Evolutionary conservation across 129 eudicot species (phyloP).

Genomic region (Flaveria bidentis): DNA sequence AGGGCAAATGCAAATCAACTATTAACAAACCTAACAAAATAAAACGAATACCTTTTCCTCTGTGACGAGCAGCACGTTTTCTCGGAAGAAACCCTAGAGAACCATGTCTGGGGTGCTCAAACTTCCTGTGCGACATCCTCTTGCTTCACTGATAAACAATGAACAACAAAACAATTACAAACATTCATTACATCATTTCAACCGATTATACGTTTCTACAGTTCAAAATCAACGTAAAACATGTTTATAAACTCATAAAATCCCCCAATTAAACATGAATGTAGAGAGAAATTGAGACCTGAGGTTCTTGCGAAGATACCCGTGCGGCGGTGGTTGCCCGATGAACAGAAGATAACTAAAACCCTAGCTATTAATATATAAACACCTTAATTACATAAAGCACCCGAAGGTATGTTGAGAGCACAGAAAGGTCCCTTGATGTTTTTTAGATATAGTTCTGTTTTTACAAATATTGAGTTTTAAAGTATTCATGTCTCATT

Average conservation of each 20-base stretch:
- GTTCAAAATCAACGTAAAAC: too few species aligned
- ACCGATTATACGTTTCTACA: too few species aligned
- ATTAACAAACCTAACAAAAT: background rate
- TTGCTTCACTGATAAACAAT: background rate
- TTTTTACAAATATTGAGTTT: too few species aligned
- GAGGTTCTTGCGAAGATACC: background rate
- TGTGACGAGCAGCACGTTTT: slow-evolving; percentile 66
- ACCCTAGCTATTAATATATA: slow-evolving; percentile 34
- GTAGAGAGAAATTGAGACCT: slow-evolving; percentile 19
- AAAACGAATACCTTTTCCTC: slow-evolving; percentile 47
- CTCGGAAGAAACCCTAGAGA: slow-evolving; percentile 61
- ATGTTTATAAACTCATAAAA: background rate
- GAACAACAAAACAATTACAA: background rate
- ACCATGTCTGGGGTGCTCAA: slow-evolving; percentile 56
- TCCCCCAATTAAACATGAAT: background rate
- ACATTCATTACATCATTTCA: too few species aligned
- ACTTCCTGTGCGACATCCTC: slow-evolving; percentile 61
- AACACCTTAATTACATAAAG: background rate
- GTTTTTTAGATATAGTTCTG: too few species aligned
- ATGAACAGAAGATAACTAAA: slow-evolving; percentile 14
- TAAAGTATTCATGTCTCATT: too few species aligned
- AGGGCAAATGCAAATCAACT: background rate
- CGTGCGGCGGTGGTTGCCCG: slow-evolving; percentile 33
- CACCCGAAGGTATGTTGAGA: slow-evolving; percentile 11
- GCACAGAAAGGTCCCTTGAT: background rate